Conservation (phyloP, 805 yeast species). For the Saturnispora serradocipensis region DNA sequence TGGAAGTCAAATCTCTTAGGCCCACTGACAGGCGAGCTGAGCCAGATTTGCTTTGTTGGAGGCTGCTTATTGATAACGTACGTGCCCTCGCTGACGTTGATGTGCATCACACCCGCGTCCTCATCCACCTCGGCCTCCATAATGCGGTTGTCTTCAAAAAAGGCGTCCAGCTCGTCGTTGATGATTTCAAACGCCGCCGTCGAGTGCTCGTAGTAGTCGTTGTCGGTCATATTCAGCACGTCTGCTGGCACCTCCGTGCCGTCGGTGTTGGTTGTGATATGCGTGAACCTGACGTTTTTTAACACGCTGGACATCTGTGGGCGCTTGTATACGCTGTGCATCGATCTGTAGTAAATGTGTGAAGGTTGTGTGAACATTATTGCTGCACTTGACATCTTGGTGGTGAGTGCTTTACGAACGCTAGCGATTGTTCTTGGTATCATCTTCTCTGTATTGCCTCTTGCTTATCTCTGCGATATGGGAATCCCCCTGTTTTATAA, state of each 20-base stretch:
- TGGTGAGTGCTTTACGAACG: not conserved
- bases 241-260: conserved; percentile 47
- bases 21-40: conserved; percentile 87
- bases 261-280: conserved; percentile 33
- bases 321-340: not conserved
- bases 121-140: conserved; percentile 63
- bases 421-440: not conserved
- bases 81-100: conserved; percentile 66
- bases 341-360: not conserved
- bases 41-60: conserved; percentile 95
- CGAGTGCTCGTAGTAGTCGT: conserved; percentile 55
- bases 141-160: conserved; percentile 42
- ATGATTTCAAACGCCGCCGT: conserved; percentile 63
- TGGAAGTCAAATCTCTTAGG: conserved; percentile 79
- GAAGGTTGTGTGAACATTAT: not conserved
- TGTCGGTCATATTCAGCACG: conserved; percentile 37
- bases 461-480: too few relatives aligned
- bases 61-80: conserved; percentile 96
- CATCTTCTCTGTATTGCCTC: not conserved
- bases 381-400: not conserved
- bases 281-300: conserved; percentile 16
- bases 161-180: conserved; percentile 54
- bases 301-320: conserved; percentile 1
- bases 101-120: conserved; percentile 71
- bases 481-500: not conserved